These are phyloP conservation scores for Imleria badia DNA, from an alignment of 768 basidiomycete species.

Conservation along the genomic window DNA sequence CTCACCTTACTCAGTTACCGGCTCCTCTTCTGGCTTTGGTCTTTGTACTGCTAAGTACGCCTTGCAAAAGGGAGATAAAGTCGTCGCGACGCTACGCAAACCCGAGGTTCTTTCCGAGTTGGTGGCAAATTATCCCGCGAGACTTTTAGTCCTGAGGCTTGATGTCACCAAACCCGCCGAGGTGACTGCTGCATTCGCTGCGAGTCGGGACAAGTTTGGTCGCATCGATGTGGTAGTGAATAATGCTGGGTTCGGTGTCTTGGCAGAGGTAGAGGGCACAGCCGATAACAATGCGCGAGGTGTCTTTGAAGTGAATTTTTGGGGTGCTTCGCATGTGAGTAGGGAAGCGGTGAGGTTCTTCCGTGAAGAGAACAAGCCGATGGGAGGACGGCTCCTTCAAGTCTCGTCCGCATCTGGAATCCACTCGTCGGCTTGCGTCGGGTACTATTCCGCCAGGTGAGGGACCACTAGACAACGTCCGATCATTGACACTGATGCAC, in stretches of 20 bases:
- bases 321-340: constrained; percentile 42
- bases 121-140: constrained; percentile 20
- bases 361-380: constrained; percentile 29
- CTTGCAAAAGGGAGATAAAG: constrained; percentile 38
- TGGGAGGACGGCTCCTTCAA: constrained; percentile 40
- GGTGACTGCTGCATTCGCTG: constrained; percentile 1
- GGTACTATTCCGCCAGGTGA: constrained; percentile 24
- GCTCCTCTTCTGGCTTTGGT: constrained; percentile 42
- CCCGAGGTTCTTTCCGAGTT: constrained; percentile 34
- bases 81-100: constrained; percentile 44
- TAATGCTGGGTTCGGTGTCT: not conserved
- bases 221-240: constrained; percentile 22
- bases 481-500: constrained; percentile 4
- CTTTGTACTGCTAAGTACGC: constrained; percentile 30
- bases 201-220: constrained; percentile 17
- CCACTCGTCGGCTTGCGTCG: constrained; percentile 4
- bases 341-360: constrained; percentile 31
- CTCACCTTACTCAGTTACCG: constrained; percentile 35
- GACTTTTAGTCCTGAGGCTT: constrained; percentile 38
- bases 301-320: constrained; percentile 44
- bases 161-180: constrained; percentile 34
- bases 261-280: constrained; percentile 28
- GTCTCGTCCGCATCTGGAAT: constrained; percentile 27
- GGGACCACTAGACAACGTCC: not conserved
- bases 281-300: constrained; percentile 34